Base-by-base conservation (phyloP, 1,139 yeast genomes). In the Diutina mesorugosa region DNA sequence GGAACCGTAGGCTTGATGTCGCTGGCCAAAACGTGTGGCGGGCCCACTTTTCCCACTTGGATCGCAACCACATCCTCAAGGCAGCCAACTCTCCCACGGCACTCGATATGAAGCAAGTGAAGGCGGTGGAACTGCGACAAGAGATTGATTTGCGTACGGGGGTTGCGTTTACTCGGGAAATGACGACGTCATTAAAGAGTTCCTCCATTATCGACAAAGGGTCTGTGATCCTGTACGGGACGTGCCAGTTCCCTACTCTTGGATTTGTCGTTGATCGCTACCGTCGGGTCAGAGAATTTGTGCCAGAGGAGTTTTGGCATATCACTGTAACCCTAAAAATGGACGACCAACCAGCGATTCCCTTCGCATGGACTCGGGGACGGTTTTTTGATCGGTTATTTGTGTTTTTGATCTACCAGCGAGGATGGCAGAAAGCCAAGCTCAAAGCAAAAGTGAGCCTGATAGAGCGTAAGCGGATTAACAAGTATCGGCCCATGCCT, bases 191-290 rank as follows among this genome's bases (percentile, higher is more conserved):
- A 41, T 73, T 83, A 56, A 73, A 74, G 57, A 55, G 58, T 51
- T 62, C 65, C 50, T n/a, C 26, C 10, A 45, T 45, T 8, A 18
- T 45, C 6, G 41, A 32, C 5, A 30, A 29, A 6, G 56, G 55
- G 54, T 67, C 70, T 59, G 62, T 72, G 47, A 73, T 73, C 0
- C 89, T 96, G 0, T 91, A 90, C 67, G 98, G 99, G 0, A 83
- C 97, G 0, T 95, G 99, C 67, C 99, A 95, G 67, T 93, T 93
- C 63, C 99, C 99, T 1, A 93, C 99, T 0, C 72, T 95, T 56
- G 98, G 99, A 2, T 95, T 95, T 69, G 91, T 95, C 0, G 98
- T 93, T n/a, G 99, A 95, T 66, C 73, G 99, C 59, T 90, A 85
- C 67, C 83, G 83, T 59, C 74, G 97, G 57, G 89, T 87, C 30